Evolutionary conservation across 23 red algal genomes (phyloP), one percentile per base, ranked within the genome.

Genomic region (Gracilaria domingensis): DNA sequence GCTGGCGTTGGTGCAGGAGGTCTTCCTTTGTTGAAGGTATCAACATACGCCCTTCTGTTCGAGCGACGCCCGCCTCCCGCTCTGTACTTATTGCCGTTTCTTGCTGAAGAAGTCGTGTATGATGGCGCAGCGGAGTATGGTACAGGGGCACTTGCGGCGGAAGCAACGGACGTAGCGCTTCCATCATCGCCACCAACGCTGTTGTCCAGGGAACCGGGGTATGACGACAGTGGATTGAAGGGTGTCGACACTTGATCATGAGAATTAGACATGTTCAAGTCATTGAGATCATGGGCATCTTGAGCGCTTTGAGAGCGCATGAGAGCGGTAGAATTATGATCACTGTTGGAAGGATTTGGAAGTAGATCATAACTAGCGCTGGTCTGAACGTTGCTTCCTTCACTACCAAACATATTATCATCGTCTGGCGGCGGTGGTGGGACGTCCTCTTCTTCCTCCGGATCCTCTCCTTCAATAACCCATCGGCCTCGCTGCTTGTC

Each of bases 401-500:
- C 66, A 56, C 44, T 34, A 23, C 40, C n/a, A 75, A 57, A 59
- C 57, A 75, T 62, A 30, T 90, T 74, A 57, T 90, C 76, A 29
- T 90, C 87, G 53, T 57, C 59, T 21, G 86, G 94, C 8, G 86
- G 94, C 39, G 94, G 94, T 18, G 94, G 94, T 25, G 94, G 94
- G n/a, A 84, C 45, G 21, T 91, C 94, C 28, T 66, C 80, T 28
- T 91, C 86, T 57, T 61, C 80, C 7, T 64, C 79, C 16, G 87
- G 86, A 24, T 95, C 94, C 30, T 87, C 94, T 47, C 83, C 86
- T 54, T 91, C 80, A 53, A 91, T 86, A 0, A 95, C 79, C 94
- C 94, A 95, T 85, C 94, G 65, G 14, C 87, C 87, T 4, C 88
- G 55, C 25, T 82, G 57, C 53, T 91, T 84, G 75, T 95, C 94